Base-by-base conservation (phyloP, 2,329 filamentous ascomycete species). In the Exophiala xenobiotica region DNA sequence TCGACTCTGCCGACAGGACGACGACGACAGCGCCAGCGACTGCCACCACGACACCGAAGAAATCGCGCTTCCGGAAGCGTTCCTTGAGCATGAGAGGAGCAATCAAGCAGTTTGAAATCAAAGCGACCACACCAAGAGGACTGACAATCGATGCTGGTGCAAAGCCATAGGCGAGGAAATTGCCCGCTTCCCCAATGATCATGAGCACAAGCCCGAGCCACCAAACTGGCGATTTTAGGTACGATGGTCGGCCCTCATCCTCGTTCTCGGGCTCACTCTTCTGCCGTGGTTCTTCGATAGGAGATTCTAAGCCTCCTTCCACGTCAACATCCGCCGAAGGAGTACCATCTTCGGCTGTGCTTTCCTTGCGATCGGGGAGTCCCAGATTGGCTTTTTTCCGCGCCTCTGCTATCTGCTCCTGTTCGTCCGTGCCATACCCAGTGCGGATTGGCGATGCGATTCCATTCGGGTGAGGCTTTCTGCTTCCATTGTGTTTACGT, bases 131-230 rank as follows among this genome's bases (percentile, higher is more conserved):
- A 7, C 93, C 93, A 4, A 99, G 77, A 0, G 93, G 93, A 26
- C 91, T 96, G 35, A 99, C 93, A 63, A 99, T 96, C 11, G 93
- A 97, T 6, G 93, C 93, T 3, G 93, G 93, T 23, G 93, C 93
- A 68, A 99, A 99, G 19, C 93, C 93, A 65, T 99, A 99, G 0
- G 93, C 93, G 57, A 99, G 74, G 66, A 99, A 99, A 68, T 99
- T 99, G 45, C 93, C 93, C 66, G 88, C 86, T 73, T 99, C 93
- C 51, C 93, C 93, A 19, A 96, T 74, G 0, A 86, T 90, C 82
- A 99, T 99, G 53, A 99, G 78, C 12, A 95, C 80, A 60, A 97
- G 92, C 16, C 93, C 93, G 24, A 85, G 73, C 93, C 93, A 99
- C 93, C 93, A 99, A 66, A 93, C 96, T 1, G 90, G 90, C 27